Base-by-base conservation (phyloP, 225 moss, liverwort and hornwort genomes). In the Pseudoscleropodium purum region DNA sequence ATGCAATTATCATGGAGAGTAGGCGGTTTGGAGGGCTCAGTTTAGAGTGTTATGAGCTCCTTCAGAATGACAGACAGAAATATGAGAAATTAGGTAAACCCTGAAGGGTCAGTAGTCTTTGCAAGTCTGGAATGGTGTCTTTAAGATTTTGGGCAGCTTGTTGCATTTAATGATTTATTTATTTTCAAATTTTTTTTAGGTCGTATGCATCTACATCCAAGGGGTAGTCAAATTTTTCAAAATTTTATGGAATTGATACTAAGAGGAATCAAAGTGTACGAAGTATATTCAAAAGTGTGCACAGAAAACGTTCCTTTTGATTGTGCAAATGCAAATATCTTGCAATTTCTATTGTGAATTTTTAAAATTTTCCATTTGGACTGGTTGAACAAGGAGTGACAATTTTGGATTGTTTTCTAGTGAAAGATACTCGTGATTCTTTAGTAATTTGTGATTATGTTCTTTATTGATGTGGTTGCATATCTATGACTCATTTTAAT, bases 241-340 rank as follows among this genome's bases (percentile, higher is more conserved):
- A 4, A 20, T 33, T 19, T 49, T 1, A 6, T 49, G 49, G 31
- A 49, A 10, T 75, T 4, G 0, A 0, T 15, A 12, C 4, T 13
- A 13, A 13, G 12, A 51, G 2, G 20, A 33, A 51, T 34, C 13
- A 34, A 31, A 34, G 21, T 51, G 21, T 34, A 34, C 0, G 0
- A 0, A 51, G 20, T 2, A 13, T 76, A 18, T 34, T 51, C 1
- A 7, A 33, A 51, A 76, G 34, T 51, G 51, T 76, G 51, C 2
- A 21, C 7, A 51, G 1, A 2, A 47, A 31, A 31, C 2, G 0
- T 49, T 33, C 31, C 12, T 26, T 49, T 51, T 7, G 4, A 20
- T 0, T 20, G 2, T 49, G 11, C 47, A 75, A 75, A 47, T 75
- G 18, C 11, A 75, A 31, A 31, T 13, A 33, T 75, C 11, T 31